Evolutionary conservation across 2,329 filamentous ascomycete species (phyloP).

Genomic region (Nigrograna mackinnonii): DNA sequence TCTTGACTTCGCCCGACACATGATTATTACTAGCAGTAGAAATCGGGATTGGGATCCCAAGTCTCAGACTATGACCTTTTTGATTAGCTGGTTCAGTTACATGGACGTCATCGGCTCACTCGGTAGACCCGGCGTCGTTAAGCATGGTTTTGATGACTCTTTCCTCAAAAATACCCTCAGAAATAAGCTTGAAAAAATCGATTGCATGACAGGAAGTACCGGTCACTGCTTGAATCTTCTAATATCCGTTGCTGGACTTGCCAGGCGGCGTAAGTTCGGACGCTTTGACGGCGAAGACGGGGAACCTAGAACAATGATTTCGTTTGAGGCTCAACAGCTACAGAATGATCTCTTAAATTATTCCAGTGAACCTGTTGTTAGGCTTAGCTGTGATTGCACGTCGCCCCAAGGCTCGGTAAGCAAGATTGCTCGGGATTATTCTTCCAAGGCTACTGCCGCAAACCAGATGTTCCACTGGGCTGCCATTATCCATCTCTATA

Average conservation of each 20-base stretch:
- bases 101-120: conserved; percentile 78
- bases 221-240: conserved; percentile 71
- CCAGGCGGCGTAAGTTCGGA: conserved; percentile 67
- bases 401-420: conserved; percentile 38
- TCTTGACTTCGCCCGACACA: conserved; percentile 72
- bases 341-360: conserved; percentile 64
- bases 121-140: conserved; percentile 56
- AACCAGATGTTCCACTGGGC: conserved; percentile 83
- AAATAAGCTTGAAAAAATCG: conserved; percentile 70
- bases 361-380: conserved; percentile 40
- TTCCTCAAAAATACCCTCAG: conserved; percentile 50
- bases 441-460: conserved; percentile 68
- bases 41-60: conserved; percentile 57
- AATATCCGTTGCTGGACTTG: conserved; percentile 72
- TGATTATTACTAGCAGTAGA: conserved; percentile 70
- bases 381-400: conserved; percentile 48
- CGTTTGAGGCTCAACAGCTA: conserved; percentile 61
- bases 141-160: conserved; percentile 46
- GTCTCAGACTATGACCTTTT: conserved; percentile 67
- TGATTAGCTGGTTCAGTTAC: conserved; percentile 83
- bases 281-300: conserved; percentile 64
- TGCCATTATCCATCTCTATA: conserved; percentile 74
- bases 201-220: conserved; percentile 81
- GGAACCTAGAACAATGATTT: conserved; percentile 60
- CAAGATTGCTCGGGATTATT: conserved; percentile 58